Base-by-base conservation (phyloP, 108 stramenopile genomes). In the Conticribra guillardii region DNA sequence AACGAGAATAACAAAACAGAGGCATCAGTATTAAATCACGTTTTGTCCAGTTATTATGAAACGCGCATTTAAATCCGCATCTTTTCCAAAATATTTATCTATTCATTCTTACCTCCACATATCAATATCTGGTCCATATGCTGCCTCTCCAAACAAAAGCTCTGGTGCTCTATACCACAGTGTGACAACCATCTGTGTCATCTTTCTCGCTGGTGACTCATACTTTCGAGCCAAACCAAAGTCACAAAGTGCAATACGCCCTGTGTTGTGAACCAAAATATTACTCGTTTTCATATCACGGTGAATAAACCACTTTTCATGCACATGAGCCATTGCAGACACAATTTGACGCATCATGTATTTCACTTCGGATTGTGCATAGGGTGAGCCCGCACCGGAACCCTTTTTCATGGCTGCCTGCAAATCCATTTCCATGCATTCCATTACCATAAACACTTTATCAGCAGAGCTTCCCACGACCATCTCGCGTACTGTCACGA, bases 361-460 rank as follows among this genome's bases (percentile, higher is more conserved):
- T 71, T 93, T 95, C 21, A 90, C 64, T 69, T 90, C 91, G 18
- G 87, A 86, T 69, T 91, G 95, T 2, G 88, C 80, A 61, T 84
- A 85, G 7, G 88, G 90, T 47, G 84, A 62, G 45, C 66, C 61
- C 34, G 69, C 75, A 46, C 64, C 57, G 0, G 65, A 19, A 8
- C 65, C 73, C 24, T 77, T 59, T 21, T 81, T 80, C 59, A 96
- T 85, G 0, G 90, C 92, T 14, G 85, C 82, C 66, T 96, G 91
- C 37, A 98, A 69, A 74, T 98, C 98, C 83, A 89, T 78, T 67
- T 95, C 92, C 71, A 97, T 81, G 64, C 78, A 94, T 82, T 96
- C 93, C 91, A 98, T 97, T 0, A 96, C 97, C 90, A 97, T 93
- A 71, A 89, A 94, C 1, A 95, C 94, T 75, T 94, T 87, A 57